Base-by-base conservation (phyloP, 441 rosid genomes). In the Aleurites moluccanus region DNA sequence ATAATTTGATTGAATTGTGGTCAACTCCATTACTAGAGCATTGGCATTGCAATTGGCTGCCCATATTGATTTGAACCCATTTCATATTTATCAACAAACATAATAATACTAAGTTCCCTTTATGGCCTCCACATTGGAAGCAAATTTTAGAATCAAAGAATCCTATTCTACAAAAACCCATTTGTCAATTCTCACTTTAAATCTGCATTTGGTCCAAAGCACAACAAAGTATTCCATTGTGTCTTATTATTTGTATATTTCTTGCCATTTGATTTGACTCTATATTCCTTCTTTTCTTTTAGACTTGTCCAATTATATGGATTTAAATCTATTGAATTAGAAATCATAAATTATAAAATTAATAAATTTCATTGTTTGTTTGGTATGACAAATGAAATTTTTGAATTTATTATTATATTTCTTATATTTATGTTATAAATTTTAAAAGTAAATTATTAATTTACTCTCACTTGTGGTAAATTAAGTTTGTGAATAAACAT, bases 101-200 rank as follows among this genome's bases (percentile, higher is more conserved):
- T 77, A 49, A 82, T 88, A 56, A 83, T 85, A 60, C n/a, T 73
- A 64, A 33, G 21, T 70, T 59, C 65, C 79, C 68, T 77, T 80
- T 81, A 50, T 78, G 81, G 80, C 82, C 76, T 78, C 85, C 80
- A 59, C 13, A 16, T 73, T 72, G 82, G 86, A 55, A 75, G 79
- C 84, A 76, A 70, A n/a, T 53, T 65, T 75, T 75, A 33, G 75
- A 60, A 20, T 63, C 38, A 66, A 77, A 81, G 83, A 73, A 79
- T 82, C 81, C 79, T 63, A 70, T 50, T 35, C 74, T 53, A 8
- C n/a, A 67, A 76, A 76, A 8, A 21, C 21, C 10, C 28, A 45
- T 25, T 67, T 68, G 69, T 40, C 69, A 65, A 45, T 56, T 57
- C 45, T n/a, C 67, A 27, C 64, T 75, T 30, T 69, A 81, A 80